These are phyloP conservation scores for Vinca minor DNA, from an alignment of 257 asterid species.

Conservation along the genomic window DNA sequence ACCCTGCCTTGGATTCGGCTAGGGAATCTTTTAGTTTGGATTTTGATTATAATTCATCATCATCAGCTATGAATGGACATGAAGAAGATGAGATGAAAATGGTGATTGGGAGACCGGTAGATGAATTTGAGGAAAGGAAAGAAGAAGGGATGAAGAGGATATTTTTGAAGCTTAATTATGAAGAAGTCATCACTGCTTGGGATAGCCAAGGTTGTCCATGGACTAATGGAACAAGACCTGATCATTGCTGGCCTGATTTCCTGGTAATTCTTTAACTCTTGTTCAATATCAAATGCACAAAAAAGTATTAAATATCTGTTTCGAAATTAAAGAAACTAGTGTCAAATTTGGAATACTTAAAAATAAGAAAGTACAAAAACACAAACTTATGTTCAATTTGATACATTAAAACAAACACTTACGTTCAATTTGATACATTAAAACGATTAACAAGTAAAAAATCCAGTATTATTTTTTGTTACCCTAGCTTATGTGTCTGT, in stretches of 20 bases:
- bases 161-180: conserved; percentile 50
- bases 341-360: no score
- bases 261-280: conserved; percentile 21
- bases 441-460: not conserved
- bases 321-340: no score
- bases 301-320: no score
- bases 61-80: conserved; percentile 3
- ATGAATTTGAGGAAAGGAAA: conserved; percentile 15
- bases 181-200: conserved; percentile 62
- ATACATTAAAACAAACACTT: no score
- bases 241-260: conserved; percentile 31
- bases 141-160: conserved; percentile 20
- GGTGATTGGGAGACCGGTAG: not conserved
- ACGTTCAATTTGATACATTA: not conserved
- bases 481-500: not conserved
- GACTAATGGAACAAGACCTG: conserved; percentile 51
- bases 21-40: conserved; percentile 37
- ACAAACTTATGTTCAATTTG: no score
- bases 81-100: conserved; percentile 15
- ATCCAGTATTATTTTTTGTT: not conserved
- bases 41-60: conserved; percentile 20
- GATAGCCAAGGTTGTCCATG: conserved; percentile 53
- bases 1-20: no score
- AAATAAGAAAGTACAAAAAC: no score
- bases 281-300: no score